Evolutionary conservation across 306 rosid genomes (phyloP).

Genomic region (Ochetophila trinervis): DNA sequence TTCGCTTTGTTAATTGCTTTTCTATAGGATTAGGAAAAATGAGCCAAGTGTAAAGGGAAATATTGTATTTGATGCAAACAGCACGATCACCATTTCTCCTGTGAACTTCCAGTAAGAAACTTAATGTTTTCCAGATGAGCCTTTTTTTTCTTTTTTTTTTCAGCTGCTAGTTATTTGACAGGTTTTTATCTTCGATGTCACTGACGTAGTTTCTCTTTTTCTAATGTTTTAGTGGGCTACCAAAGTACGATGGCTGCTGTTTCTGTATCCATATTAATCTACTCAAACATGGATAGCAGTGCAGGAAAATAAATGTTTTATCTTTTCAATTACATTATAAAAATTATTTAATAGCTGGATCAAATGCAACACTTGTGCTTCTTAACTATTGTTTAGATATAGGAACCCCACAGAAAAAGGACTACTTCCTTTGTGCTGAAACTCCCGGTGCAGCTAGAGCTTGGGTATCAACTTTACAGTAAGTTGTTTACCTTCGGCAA

Average conservation of each 20-base stretch:
- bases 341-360: slow-evolving; percentile 6
- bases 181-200: slow-evolving; percentile 15
- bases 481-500: slow-evolving; percentile 36
- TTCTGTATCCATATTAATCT: slow-evolving; percentile 69
- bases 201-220: slow-evolving; percentile 23
- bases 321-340: slow-evolving; percentile 1
- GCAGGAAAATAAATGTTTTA: neutral
- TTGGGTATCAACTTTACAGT: slow-evolving; percentile 96
- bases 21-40: slow-evolving; percentile 75
- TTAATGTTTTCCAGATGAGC: slow-evolving; percentile 15
- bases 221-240: slow-evolving; percentile 54
- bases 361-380: slow-evolving; percentile 6
- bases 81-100: slow-evolving; percentile 88
- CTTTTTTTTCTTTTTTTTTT: slow-evolving; percentile 5
- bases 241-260: slow-evolving; percentile 97
- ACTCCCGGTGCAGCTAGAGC: slow-evolving; percentile 98
- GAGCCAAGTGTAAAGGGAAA: slow-evolving; percentile 85
- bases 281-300: slow-evolving; percentile 10
- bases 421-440: slow-evolving; percentile 97
- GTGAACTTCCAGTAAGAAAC: slow-evolving; percentile 97
- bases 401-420: slow-evolving; percentile 96
- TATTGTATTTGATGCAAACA: slow-evolving; percentile 77
- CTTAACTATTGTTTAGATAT: slow-evolving; percentile 69
- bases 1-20: slow-evolving; percentile 16
- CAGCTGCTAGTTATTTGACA: neutral